Conservation (phyloP, 495 filamentous ascomycete species). For the Neurospora intermedia region DNA sequence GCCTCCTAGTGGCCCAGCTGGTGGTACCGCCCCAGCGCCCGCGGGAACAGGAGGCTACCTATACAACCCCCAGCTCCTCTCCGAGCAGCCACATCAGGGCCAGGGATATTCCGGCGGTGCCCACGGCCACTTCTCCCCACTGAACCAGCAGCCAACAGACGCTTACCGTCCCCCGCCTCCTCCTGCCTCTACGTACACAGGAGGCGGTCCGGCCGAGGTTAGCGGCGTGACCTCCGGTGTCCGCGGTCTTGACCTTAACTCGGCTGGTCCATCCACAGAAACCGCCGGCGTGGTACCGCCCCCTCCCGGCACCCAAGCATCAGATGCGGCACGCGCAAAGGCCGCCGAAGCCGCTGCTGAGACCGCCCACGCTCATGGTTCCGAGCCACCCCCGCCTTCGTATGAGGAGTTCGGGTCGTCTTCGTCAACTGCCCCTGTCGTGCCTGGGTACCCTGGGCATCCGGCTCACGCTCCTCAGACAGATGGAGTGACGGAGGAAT, state of each 20-base stretch:
- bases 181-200: neutral
- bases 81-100: neutral
- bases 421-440: neutral
- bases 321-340: conserved; percentile 9
- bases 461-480: neutral
- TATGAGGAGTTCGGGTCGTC: neutral
- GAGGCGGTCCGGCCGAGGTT: neutral
- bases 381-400: neutral
- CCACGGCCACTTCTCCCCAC: neutral
- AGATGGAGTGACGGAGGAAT: neutral
- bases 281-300: neutral
- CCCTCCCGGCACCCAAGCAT: neutral
- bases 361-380: neutral
- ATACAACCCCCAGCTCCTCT: neutral
- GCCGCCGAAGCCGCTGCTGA: conserved; percentile 20
- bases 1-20: neutral
- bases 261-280: neutral
- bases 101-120: neutral
- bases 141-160: neutral
- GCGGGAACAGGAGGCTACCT: neutral
- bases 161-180: conserved; percentile 1
- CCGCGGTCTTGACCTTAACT: conserved; percentile 1
- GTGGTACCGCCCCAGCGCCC: neutral
- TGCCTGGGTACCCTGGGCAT: conserved; percentile 9
- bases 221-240: neutral